Conservation (phyloP, 441 rosid species). For the Pelargonium australe region DNA sequence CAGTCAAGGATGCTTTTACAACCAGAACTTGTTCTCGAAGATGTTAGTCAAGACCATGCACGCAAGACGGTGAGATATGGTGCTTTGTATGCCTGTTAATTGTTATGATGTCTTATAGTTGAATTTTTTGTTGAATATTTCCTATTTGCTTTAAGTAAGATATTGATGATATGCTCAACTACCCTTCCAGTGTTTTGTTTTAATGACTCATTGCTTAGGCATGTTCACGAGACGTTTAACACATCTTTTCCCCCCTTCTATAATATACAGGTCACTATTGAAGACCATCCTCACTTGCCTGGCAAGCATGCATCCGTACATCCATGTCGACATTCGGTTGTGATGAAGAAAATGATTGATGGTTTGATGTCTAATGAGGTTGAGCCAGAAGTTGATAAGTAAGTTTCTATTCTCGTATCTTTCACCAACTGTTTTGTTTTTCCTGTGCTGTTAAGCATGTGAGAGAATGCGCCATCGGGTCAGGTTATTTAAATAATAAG, state of each 20-base stretch:
- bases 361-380: constrained; percentile 87
- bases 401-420: constrained; percentile 11
- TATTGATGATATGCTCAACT: neutral
- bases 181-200: neutral
- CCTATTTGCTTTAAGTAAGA: neutral
- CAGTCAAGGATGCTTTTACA: constrained; percentile 84
- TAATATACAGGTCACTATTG: constrained; percentile 75
- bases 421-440: neutral
- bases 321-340: constrained; percentile 97
- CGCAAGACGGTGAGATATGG: constrained; percentile 58
- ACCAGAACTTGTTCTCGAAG: constrained; percentile 82
- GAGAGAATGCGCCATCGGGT: neutral
- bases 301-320: constrained; percentile 97
- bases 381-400: constrained; percentile 98
- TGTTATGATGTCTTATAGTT: neutral
- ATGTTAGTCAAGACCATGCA: constrained; percentile 94
- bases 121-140: neutral
- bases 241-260: neutral
- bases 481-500: no score
- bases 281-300: constrained; percentile 91
- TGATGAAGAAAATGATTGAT: constrained; percentile 95
- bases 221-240: no score
- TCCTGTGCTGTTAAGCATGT: neutral
- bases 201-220: no score
- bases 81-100: neutral